Base-by-base conservation (phyloP, 306 rosid genomes). In the Mucuna pruriens region DNA sequence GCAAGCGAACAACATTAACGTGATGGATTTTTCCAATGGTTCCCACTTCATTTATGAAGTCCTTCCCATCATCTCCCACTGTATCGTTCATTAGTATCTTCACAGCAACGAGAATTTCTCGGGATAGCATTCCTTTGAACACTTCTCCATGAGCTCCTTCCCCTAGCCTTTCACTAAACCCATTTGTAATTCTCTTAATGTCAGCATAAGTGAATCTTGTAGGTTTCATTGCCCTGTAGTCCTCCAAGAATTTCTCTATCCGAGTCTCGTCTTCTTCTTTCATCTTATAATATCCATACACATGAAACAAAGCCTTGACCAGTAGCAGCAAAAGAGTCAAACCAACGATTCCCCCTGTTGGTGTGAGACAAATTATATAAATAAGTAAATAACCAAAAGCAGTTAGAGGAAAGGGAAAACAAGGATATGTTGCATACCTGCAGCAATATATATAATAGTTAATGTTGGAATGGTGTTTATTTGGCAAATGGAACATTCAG, bases 171-270 rank as follows among this genome's bases (percentile, higher is more conserved):
- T 17, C 60, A 19, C 60, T 19, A 52, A 86, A 82, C 0, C 60
- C 40, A 26, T 52, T 39, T n/a, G 89, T 83, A 7, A 86, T 80
- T 67, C 80, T 75, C 78, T 79, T 76, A 12, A 86, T 15, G 54
- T 81, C 90, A 2, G 29, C 69, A 7, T 81, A 84, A 4, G 84
- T 84, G 52, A 73, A 81, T 63, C 90, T 81, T 0, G 86, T 36
- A 0, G 88, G 86, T 22, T 81, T 84, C 13, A 60, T 46, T 40
- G 79, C 84, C 38, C 39, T 29, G 13, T 80, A 80, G 11, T 84
- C 82, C 63, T 80, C 69, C 71, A 84, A 54, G 52, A 78, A 87
- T 6, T 17, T 72, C 19, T 83, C 79, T 0, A 84, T 57, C 49
- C 79, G 78, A 0, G 20, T 31, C 17, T 84, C 81, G 26, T 83